Conservation (phyloP, 768 basidiomycete species). For the Boletus reticuloceps region DNA sequence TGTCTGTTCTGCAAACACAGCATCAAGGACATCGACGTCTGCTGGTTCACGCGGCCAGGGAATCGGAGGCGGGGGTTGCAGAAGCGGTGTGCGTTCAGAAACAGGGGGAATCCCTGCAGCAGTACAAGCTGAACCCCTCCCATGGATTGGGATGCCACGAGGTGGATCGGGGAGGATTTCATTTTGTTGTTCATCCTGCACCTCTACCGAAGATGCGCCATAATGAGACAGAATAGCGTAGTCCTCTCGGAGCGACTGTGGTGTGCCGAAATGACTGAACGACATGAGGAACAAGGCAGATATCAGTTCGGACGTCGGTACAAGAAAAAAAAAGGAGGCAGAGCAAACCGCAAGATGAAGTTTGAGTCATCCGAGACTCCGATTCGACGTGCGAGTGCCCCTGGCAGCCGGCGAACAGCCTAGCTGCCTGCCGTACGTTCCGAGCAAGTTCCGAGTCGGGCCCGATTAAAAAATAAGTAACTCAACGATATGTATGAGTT, state of each 20-base stretch:
- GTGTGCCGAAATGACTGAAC: slow-evolving; percentile 13
- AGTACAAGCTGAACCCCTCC: neutral
- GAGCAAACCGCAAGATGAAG: neutral
- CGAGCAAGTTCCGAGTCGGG: too few relatives aligned
- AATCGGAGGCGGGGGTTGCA: slow-evolving; percentile 44
- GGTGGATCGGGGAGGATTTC: slow-evolving; percentile 15
- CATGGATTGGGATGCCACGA: slow-evolving; percentile 17
- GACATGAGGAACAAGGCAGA: slow-evolving; percentile 10
- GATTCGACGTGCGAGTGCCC: neutral
- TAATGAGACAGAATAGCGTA: slow-evolving; percentile 60
- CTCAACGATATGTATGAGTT: too few relatives aligned
- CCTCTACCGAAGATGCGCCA: slow-evolving; percentile 30
- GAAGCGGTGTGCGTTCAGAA: slow-evolving; percentile 58
- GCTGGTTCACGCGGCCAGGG: slow-evolving; percentile 55
- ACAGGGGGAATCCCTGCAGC: neutral
- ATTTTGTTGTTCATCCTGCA: neutral
- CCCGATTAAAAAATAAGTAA: too few relatives aligned
- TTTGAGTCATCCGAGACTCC: neutral
- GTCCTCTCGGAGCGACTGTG: slow-evolving; percentile 57
- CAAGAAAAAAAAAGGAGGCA: neutral
- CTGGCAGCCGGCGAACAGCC: too few relatives aligned
- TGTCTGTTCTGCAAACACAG: slow-evolving; percentile 14
- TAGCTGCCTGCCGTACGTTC: too few relatives aligned
- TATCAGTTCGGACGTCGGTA: too few relatives aligned
- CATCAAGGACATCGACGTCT: slow-evolving; percentile 23